Conservation (phyloP, 2,329 filamentous ascomycete genomes). For the Penicillium sp. region DNA sequence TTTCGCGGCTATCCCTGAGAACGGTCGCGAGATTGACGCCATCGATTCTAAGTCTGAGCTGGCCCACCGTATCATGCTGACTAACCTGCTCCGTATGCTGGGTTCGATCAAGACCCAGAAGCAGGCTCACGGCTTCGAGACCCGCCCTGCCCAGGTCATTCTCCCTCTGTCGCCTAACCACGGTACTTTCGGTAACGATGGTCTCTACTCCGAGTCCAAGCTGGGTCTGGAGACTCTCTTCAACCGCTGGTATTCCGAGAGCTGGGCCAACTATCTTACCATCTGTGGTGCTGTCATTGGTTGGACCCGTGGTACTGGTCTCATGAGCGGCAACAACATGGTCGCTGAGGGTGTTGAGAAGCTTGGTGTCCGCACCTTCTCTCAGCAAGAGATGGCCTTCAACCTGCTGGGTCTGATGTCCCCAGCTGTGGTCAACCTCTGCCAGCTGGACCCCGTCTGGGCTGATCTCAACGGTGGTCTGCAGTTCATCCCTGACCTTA, state of each 20-base stretch:
- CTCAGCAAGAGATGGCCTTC: conserved; percentile 99
- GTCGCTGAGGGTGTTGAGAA: conserved; percentile 96
- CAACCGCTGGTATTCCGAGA: conserved; percentile 97
- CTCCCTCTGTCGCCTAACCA: conserved; percentile 96
- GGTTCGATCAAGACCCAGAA: conserved; percentile 92
- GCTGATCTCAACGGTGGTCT: conserved; percentile 97
- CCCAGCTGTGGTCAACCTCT: conserved; percentile 88
- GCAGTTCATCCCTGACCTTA: conserved; percentile 95
- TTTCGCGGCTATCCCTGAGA: conserved; percentile 96
- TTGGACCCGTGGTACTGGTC: conserved; percentile 96
- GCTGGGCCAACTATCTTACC: conserved; percentile 95
- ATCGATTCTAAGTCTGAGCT: conserved; percentile 98
- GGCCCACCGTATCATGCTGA: conserved; percentile 98
- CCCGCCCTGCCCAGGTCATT: conserved; percentile 93
- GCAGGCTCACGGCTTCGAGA: conserved; percentile 83
- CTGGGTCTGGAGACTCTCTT: conserved; percentile 95
- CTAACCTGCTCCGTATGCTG: conserved; percentile 89
- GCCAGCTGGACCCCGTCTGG: conserved; percentile 93
- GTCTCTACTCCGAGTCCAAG: conserved; percentile 98
- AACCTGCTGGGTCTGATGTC: conserved; percentile 97
- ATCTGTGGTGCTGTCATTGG: conserved; percentile 98
- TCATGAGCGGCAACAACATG: conserved; percentile 98
- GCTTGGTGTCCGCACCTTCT: conserved; percentile 96
- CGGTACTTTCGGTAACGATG: conserved; percentile 96
- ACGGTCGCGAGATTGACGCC: conserved; percentile 93